phyloP scores from a whole-genome alignment of 2,329 filamentous ascomycete genomes.

The Periconia digitata region DNA sequence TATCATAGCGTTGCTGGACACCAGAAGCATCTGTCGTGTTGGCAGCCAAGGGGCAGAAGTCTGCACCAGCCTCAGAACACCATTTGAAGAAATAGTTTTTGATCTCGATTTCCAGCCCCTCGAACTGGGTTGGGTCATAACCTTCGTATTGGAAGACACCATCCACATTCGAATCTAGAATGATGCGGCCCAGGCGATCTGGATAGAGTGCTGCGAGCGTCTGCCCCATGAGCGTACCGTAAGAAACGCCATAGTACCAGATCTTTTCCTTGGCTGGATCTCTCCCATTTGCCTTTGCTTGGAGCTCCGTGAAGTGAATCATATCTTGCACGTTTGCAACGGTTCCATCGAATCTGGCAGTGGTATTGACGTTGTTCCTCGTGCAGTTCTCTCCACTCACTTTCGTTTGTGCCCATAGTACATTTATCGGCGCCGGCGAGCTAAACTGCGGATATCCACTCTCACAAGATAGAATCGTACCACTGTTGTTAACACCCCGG shows the following conservation, averaged over 20 bases:
- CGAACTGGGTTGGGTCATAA: background rate
- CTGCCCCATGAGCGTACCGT: slow-evolving; percentile 48
- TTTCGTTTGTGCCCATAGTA: background rate
- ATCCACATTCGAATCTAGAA: slow-evolving; percentile 48
- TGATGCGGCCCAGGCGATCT: slow-evolving; percentile 35
- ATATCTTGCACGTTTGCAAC: slow-evolving; percentile 34
- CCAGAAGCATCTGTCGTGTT: slow-evolving; percentile 2
- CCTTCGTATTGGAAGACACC: slow-evolving; percentile 11
- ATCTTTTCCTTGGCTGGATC: slow-evolving; percentile 34
- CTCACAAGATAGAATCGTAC: background rate
- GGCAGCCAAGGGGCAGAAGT: slow-evolving; percentile 10
- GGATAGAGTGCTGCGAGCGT: slow-evolving; percentile 50
- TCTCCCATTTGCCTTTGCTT: slow-evolving; percentile 15
- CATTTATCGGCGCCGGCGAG: background rate
- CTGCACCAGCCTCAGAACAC: slow-evolving; percentile 53
- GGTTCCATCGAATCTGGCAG: slow-evolving; percentile 11
- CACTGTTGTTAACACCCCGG: slow-evolving; percentile 22
- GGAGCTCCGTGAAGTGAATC: slow-evolving; percentile 25
- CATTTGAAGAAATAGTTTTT: slow-evolving; percentile 52
- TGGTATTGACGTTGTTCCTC: slow-evolving; percentile 6
- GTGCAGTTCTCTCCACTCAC: slow-evolving; percentile 7
- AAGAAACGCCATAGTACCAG: slow-evolving; percentile 44
- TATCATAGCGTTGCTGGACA: slow-evolving; percentile 10
- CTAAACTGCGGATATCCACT: background rate
- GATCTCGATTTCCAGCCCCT: slow-evolving; percentile 9